phyloP scores from a whole-genome alignment of 1,284 basidiomycete genomes.

The Gomphus bonarii region DNA sequence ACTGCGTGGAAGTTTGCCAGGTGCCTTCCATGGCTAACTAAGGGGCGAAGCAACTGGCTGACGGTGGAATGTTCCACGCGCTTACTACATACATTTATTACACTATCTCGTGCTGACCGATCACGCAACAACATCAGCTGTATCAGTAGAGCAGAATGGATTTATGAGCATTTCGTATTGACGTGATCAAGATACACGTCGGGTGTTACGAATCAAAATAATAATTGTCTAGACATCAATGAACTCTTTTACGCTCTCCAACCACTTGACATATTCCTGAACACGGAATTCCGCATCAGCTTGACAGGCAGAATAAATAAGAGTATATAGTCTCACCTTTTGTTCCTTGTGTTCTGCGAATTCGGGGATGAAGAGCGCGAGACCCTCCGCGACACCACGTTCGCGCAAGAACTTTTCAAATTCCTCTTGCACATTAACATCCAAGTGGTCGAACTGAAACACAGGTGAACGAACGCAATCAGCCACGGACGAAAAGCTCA shows the following conservation, averaged over 20 bases:
- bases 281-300: neutral
- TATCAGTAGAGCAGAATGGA: neutral
- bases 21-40: neutral
- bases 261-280: constrained; percentile 62
- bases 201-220: neutral
- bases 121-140: neutral
- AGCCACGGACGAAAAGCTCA: neutral
- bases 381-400: constrained; percentile 75
- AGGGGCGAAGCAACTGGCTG: neutral
- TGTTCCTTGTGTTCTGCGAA: constrained; percentile 88
- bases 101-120: neutral
- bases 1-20: neutral
- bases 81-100: neutral
- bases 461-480: neutral
- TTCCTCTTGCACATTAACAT: constrained; percentile 77
- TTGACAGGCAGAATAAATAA: constrained; percentile 3
- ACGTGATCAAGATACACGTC: neutral
- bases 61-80: neutral
- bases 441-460: constrained; percentile 79
- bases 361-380: constrained; percentile 77
- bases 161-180: neutral
- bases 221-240: constrained; percentile 47
- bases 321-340: constrained; percentile 44
- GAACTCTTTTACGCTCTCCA: constrained; percentile 77
- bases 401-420: constrained; percentile 79